phyloP scores from a whole-genome alignment of 2,329 filamentous ascomycete genomes.

The Diaporthe batatas region DNA sequence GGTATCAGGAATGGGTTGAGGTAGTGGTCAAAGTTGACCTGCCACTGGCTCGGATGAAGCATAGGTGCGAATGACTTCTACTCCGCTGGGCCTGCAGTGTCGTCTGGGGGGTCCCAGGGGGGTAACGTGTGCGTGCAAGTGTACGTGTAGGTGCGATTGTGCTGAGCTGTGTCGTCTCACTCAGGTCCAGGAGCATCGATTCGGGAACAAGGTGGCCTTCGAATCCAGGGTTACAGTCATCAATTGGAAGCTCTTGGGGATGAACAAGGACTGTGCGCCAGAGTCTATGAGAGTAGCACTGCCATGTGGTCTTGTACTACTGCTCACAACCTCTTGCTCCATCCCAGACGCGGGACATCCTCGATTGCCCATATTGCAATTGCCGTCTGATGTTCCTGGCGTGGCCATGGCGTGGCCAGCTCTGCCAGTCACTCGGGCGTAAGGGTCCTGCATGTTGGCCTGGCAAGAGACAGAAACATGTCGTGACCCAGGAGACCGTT shows the following conservation, averaged over 20 bases:
- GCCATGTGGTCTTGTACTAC: slow-evolving; percentile 15
- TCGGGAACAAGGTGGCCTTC: neutral
- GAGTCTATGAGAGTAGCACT: neutral
- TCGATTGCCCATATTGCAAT: neutral
- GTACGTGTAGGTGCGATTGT: neutral
- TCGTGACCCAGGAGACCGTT: slow-evolving; percentile 26
- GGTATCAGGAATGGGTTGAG: slow-evolving; percentile 78
- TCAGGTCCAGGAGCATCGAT: neutral
- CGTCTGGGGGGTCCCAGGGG: no score
- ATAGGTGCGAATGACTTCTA: slow-evolving; percentile 2
- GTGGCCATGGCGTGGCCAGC: neutral
- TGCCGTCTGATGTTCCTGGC: slow-evolving; percentile 8
- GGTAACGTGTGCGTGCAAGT: neutral
- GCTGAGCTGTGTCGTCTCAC: neutral
- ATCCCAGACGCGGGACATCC: neutral
- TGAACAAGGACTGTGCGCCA: neutral
- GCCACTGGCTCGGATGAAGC: slow-evolving; percentile 52
- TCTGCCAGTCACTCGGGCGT: neutral
- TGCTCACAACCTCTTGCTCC: neutral
- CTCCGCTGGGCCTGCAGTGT: neutral
- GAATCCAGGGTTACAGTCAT: neutral
- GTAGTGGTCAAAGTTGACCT: slow-evolving; percentile 83
- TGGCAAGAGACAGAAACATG: slow-evolving; percentile 11
- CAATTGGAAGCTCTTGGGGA: neutral
- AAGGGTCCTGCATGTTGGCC: neutral